Base-by-base conservation (phyloP, 1,139 yeast genomes). In the Kluyveromyces sp. region DNA sequence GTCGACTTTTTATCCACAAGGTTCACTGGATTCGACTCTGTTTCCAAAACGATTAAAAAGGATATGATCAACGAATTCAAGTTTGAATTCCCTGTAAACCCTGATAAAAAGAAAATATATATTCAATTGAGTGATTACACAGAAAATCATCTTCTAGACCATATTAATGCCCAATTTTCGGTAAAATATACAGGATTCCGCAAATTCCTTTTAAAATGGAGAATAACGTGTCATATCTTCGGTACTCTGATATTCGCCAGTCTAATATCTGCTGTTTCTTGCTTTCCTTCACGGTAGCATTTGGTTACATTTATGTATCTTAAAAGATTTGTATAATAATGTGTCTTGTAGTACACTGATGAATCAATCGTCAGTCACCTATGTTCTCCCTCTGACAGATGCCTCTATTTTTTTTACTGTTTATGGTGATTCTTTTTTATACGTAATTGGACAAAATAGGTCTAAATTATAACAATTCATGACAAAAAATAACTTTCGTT, bases 171-270 rank as follows among this genome's bases (percentile, higher is more conserved):
- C 7, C 43, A 41, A 25, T 27, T 41, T 21, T 41, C 43, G 6
- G 27, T 41, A 4, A 35, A 34, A 35, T 41, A 41, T 35, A 34
- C 37, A 4, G 43, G 43, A 34, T 41, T 41, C 8, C 38, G 43
- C 10, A 34, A 34, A 25, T 41, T 60, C 28, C 59, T 63, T 65
- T 41, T 60, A 28, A 52, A 57, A 25, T 53, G 58, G 52, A 48
- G 47, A 28, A 50, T 50, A 31, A 42, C 59, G 7, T 52, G 64
- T 8, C 58, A 61, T 47, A 39, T 54, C 2, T 45, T 57, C 25
- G 67, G 67, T 2, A 52, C 52, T 4, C 30, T 48, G 1, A 35
- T 53, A 3, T 57, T 61, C 35, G 56, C 56, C 37, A 37, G 48
- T 2, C 42, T 53, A 7, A 45, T 58, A 8, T 45, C 56, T 2